phyloP scores from a whole-genome alignment of 2,329 filamentous ascomycete genomes.

The Hypoxylon sp. region DNA sequence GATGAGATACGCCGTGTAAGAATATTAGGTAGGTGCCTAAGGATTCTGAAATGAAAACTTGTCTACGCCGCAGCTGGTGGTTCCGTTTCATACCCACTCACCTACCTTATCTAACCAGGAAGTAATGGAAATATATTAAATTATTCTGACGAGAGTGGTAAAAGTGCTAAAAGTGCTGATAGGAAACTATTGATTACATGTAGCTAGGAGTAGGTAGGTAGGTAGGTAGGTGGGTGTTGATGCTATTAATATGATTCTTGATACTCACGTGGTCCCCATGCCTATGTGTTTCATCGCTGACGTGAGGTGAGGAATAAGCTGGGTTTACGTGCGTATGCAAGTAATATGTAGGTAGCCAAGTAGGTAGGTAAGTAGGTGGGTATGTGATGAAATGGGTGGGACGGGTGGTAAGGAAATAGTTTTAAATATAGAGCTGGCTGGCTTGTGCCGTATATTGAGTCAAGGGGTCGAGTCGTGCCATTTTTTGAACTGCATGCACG shows the following conservation, averaged over 20 bases:
- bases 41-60: neutral
- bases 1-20: neutral
- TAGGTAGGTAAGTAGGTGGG: no score
- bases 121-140: neutral
- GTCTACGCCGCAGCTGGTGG: neutral
- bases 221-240: no score
- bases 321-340: neutral
- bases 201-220: no score
- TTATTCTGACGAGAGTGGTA: neutral
- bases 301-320: neutral
- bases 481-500: neutral
- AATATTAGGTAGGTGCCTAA: no score
- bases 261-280: neutral
- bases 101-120: neutral
- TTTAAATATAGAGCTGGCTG: slow-evolving; percentile 19
- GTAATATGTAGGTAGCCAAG: neutral
- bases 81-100: neutral
- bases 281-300: slow-evolving; percentile 12
- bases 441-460: neutral
- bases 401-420: neutral
- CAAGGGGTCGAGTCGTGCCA: neutral
- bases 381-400: neutral
- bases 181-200: neutral
- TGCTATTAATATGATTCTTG: slow-evolving; percentile 1
- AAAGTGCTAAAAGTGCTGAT: no score